Percentiles rank a stretch among this genome's conserved stretches.
Evolutionary conservation across 768 basidiomycete species (phyloP).

Genomic region (Amanita muscaria): DNA sequence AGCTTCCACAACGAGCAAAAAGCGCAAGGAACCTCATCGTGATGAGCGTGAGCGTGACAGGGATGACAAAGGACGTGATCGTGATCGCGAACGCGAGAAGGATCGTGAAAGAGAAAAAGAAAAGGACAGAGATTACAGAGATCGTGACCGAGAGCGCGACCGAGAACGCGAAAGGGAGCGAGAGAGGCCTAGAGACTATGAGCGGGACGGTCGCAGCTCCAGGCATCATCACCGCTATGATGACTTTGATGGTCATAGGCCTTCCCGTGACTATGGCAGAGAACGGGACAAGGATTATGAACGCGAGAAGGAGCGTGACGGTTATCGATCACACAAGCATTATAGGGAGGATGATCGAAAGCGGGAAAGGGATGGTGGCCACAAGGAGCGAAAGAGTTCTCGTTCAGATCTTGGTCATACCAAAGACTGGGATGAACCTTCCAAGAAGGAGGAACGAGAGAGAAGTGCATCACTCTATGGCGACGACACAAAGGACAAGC

Average conservation of each 20-base stretch:
- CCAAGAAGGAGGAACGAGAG: slow-evolving; percentile 27
- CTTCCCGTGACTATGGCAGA: slow-evolving; percentile 32
- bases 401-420: slow-evolving; percentile 27
- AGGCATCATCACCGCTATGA: slow-evolving; percentile 42
- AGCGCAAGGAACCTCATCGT: slow-evolving; percentile 64
- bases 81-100: slow-evolving; percentile 29
- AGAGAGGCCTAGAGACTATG: slow-evolving; percentile 27
- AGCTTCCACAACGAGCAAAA: slow-evolving; percentile 71
- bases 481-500: slow-evolving; percentile 45
- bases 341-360: slow-evolving; percentile 46
- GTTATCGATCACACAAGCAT: slow-evolving; percentile 38
- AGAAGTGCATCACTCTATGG: slow-evolving; percentile 25
- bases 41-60: slow-evolving; percentile 42
- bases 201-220: slow-evolving; percentile 31
- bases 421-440: slow-evolving; percentile 43
- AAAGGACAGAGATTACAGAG: slow-evolving; percentile 24
- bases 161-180: slow-evolving; percentile 32
- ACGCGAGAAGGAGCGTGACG: slow-evolving; percentile 32
- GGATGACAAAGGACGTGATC: slow-evolving; percentile 12
- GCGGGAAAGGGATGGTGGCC: slow-evolving; percentile 40
- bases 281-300: slow-evolving; percentile 33
- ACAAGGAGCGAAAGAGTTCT: slow-evolving; percentile 25
- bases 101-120: slow-evolving; percentile 26
- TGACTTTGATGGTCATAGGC: slow-evolving; percentile 34
- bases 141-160: slow-evolving; percentile 30